Evolutionary conservation across 805 yeast species (phyloP).

Genomic region (Metschnikowia corniflorae): DNA sequence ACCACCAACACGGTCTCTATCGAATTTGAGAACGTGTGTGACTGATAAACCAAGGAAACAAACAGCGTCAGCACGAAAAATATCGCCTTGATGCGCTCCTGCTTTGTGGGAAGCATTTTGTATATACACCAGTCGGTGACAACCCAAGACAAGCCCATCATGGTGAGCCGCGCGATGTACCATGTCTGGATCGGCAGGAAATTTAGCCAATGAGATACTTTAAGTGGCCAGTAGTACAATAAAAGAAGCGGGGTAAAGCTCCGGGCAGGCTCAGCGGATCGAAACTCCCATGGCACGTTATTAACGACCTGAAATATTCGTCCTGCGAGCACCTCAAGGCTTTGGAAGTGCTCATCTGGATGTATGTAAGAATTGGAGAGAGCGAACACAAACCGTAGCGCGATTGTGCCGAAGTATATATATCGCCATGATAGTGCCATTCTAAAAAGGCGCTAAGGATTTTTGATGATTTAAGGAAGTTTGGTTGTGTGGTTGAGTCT

Average conservation of each 20-base stretch:
- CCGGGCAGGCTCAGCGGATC: slow-evolving; percentile 54
- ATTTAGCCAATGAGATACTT: slow-evolving; percentile 25
- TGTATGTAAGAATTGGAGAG: slow-evolving; percentile 82
- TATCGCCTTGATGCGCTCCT: slow-evolving; percentile 46
- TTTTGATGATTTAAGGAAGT: background rate
- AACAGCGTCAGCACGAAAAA: slow-evolving; percentile 57
- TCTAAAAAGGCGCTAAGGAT: too few species aligned
- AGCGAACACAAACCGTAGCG: slow-evolving; percentile 52
- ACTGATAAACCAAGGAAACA: slow-evolving; percentile 73
- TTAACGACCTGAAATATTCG: slow-evolving; percentile 42
- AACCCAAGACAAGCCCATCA: slow-evolving; percentile 37
- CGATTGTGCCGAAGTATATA: slow-evolving; percentile 42
- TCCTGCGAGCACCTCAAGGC: slow-evolving; percentile 66
- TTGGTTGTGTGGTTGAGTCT: background rate
- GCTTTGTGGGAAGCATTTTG: slow-evolving; percentile 45
- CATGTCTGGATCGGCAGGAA: slow-evolving; percentile 50
- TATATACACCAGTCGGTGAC: slow-evolving; percentile 42
- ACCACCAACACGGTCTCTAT: slow-evolving; percentile 64
- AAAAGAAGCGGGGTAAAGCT: slow-evolving; percentile 67
- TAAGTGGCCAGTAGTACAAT: slow-evolving; percentile 64
- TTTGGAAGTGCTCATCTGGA: slow-evolving; percentile 96
- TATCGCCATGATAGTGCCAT: slow-evolving; percentile 40
- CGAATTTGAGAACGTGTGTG: slow-evolving; percentile 87
- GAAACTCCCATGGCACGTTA: slow-evolving; percentile 82
- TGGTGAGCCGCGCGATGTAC: slow-evolving; percentile 50